Base-by-base conservation (phyloP, 2,329 filamentous ascomycete species). In the Hypoxylon sp. region DNA sequence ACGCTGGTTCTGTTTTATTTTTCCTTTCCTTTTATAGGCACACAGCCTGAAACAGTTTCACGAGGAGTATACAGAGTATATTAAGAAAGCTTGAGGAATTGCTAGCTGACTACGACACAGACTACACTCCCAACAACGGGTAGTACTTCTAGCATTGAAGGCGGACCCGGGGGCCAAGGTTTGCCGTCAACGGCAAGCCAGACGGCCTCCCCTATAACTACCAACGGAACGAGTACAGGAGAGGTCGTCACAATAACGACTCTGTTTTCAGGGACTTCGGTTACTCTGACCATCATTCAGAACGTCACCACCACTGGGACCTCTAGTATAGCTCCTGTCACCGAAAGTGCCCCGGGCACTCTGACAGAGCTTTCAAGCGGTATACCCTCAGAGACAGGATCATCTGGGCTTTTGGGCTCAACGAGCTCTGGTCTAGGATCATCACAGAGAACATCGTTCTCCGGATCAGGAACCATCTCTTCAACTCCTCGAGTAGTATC, bases 301-400 rank as follows among this genome's bases (percentile, higher is more conserved):
- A 71, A 58, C 30, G 64, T 61, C 26, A 71, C 70, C 4, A 69
- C 66, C 4, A 16, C 65, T 40, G 70, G 61, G 16, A 72, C 72
- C 16, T 74, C 67, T 55, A 69, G 59, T 50, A 67, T 53, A 9
- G 72, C 56, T 3, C 57, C 73, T 42, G 45, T 69, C n/a, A 75
- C 71, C 3, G 73, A 26, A 33, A 71, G 59, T 33, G 46, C 8
- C 28, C 24, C 69, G 6, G 56, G 20, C 11, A 63, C 65, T 4
- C 32, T 30, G 11, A 58, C 57, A 4, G 33, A 48, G 8, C 49
- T 44, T 11, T 28, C 56, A n/a, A 69, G 62, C 32, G 16, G 40
- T 52, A 22, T 53, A 14, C 32, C 62, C 9, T 65, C 67, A 11
- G 32, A 53, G 20, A 61, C 46, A 1, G 53, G 16, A 2, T 45